Percentiles rank a stretch among this genome's conserved stretches.
phyloP scores from a whole-genome alignment of 208 protist species.

The Trypanosoma grayi region DNA sequence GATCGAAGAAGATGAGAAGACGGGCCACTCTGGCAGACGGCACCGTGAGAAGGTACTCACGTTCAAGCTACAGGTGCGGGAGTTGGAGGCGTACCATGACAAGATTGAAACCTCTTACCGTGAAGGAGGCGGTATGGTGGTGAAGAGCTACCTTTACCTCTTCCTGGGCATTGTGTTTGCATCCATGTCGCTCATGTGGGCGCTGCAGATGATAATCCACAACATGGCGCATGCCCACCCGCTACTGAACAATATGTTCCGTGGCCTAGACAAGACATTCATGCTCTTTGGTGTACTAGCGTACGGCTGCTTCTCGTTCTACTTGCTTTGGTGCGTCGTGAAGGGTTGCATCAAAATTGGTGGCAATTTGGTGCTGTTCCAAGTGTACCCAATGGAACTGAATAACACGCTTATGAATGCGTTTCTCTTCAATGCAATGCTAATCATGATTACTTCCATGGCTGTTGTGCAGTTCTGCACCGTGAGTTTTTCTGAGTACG shows the following conservation, averaged over 20 bases:
- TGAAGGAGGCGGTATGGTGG: slow-evolving; percentile 50
- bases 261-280: slow-evolving; percentile 66
- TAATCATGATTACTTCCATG: slow-evolving; percentile 87
- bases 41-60: slow-evolving; percentile 59
- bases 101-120: slow-evolving; percentile 74
- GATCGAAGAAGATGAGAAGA: slow-evolving; percentile 40
- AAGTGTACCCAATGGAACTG: slow-evolving; percentile 72
- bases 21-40: slow-evolving; percentile 27
- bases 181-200: slow-evolving; percentile 73
- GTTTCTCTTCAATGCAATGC: slow-evolving; percentile 92
- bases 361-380: slow-evolving; percentile 52
- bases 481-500: slow-evolving; percentile 82
- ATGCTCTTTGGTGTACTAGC: slow-evolving; percentile 80
- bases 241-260: slow-evolving; percentile 75
- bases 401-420: slow-evolving; percentile 92
- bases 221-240: slow-evolving; percentile 58
- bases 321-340: slow-evolving; percentile 85
- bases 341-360: slow-evolving; percentile 89
- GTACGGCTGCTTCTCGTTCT: slow-evolving; percentile 88
- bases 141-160: slow-evolving; percentile 45
- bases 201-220: slow-evolving; percentile 85
- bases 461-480: slow-evolving; percentile 89
- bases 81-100: slow-evolving; percentile 71
- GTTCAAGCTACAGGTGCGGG: slow-evolving; percentile 70
- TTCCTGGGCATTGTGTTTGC: slow-evolving; percentile 38